Evolutionary conservation across 345 rosid genomes (phyloP).

Genomic region (Sonneratia alba): DNA sequence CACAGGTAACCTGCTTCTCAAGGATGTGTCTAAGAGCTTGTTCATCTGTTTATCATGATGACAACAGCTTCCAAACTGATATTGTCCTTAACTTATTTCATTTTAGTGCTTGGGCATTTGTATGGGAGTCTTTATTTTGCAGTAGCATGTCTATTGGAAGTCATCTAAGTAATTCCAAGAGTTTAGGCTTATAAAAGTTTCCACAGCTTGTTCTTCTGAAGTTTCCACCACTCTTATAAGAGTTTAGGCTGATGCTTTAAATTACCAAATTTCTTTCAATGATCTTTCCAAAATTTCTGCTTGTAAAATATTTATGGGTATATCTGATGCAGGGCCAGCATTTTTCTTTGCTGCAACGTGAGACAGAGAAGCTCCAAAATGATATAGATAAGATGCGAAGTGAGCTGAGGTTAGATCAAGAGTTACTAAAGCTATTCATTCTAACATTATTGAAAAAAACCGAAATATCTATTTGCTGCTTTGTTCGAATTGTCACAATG

Average conservation of each 20-base stretch:
- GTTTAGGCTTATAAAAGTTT: too few relatives aligned
- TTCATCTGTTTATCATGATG: neutral
- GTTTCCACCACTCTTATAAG: too few relatives aligned
- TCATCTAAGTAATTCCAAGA: neutral
- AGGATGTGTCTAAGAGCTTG: neutral
- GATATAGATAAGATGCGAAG: slow-evolving; percentile 72
- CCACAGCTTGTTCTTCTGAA: too few relatives aligned
- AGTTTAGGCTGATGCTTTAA: neutral
- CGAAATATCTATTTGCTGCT: neutral
- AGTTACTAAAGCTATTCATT: neutral
- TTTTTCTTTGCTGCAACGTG: slow-evolving; percentile 70
- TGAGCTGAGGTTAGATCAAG: slow-evolving; percentile 53
- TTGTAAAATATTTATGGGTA: neutral
- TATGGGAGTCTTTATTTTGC: neutral
- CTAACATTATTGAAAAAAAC: neutral
- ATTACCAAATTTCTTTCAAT: neutral
- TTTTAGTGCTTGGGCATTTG: neutral
- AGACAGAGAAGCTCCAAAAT: slow-evolving; percentile 62
- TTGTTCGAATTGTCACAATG: neutral
- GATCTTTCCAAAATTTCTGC: neutral
- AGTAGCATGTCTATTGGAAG: neutral
- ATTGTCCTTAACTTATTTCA: neutral
- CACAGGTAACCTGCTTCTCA: slow-evolving; percentile 31
- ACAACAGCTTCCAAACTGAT: neutral
- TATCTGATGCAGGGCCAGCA: slow-evolving; percentile 54